Percentiles rank a stretch among this genome's conserved stretches.
Evolutionary conservation across 2,329 filamentous ascomycete species (phyloP).

Genomic region (Phyllosticta paracitricarpa): DNA sequence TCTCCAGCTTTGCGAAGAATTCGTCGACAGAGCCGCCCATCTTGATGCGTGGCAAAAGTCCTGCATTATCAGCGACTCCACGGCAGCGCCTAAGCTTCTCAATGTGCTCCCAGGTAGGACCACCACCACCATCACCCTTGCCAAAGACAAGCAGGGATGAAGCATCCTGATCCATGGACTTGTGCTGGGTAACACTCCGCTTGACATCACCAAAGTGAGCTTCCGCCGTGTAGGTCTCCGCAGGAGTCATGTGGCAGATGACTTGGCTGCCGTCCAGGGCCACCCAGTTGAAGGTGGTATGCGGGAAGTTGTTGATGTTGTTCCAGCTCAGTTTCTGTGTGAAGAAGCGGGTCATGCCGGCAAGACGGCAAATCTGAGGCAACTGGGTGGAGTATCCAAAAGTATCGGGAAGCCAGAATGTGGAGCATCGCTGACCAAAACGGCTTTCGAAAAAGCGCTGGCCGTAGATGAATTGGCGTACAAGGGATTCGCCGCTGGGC

Average conservation of each 20-base stretch:
- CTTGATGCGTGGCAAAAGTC: constrained; percentile 74
- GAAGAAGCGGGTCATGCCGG: constrained; percentile 95
- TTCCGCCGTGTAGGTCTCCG: constrained; percentile 90
- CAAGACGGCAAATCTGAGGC: constrained; percentile 82
- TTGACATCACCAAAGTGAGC: constrained; percentile 92
- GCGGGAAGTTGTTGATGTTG: constrained; percentile 98
- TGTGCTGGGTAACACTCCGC: constrained; percentile 83
- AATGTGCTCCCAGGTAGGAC: constrained; percentile 84
- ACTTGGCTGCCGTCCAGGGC: constrained; percentile 92
- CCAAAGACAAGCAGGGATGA: constrained; percentile 89
- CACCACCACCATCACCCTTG: constrained; percentile 92
- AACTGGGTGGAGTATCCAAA: constrained; percentile 96
- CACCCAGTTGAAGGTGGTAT: constrained; percentile 99
- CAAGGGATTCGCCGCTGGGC: constrained; percentile 87
- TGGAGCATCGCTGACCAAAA: constrained; percentile 79
- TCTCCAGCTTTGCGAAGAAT: constrained; percentile 79
- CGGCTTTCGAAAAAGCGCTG: constrained; percentile 90
- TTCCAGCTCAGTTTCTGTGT: constrained; percentile 99
- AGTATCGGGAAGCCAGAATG: constrained; percentile 96
- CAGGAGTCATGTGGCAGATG: constrained; percentile 92
- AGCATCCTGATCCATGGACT: constrained; percentile 87
- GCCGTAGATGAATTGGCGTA: constrained; percentile 89
- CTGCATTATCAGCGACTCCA: constrained; percentile 79
- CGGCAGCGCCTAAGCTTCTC: constrained; percentile 91
- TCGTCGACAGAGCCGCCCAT: constrained; percentile 87